Evolutionary conservation across 1,284 basidiomycete species (phyloP).

Genomic region (Jaminaea rosea): DNA sequence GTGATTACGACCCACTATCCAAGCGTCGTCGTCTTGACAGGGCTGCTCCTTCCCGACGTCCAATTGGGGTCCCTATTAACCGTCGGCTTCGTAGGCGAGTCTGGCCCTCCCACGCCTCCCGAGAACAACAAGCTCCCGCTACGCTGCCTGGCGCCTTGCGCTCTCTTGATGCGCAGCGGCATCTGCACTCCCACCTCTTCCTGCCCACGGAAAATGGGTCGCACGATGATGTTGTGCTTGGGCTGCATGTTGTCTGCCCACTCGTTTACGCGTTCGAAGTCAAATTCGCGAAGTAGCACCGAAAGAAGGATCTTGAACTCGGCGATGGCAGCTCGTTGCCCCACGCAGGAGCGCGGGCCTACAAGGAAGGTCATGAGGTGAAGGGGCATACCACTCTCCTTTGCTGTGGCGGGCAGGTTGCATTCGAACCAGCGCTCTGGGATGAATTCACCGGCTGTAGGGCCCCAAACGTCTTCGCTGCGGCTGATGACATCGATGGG

Average conservation of each 20-base stretch:
- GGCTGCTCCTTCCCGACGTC: no score
- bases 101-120: no score
- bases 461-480: conserved; percentile 25
- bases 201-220: conserved; percentile 20
- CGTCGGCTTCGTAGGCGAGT: no score
- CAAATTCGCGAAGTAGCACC: conserved; percentile 21
- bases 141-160: no score
- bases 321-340: conserved; percentile 31
- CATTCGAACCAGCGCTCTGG: conserved; percentile 35
- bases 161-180: conserved; percentile 21
- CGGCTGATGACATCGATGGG: conserved; percentile 28
- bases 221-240: conserved; percentile 23
- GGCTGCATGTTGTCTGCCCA: conserved; percentile 32
- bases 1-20: no score
- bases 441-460: conserved; percentile 21
- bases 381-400: conserved; percentile 16
- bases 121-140: no score
- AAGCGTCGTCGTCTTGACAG: no score
- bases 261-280: conserved; percentile 19
- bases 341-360: conserved; percentile 37
- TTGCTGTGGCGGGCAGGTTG: conserved; percentile 11
- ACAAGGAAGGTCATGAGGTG: conserved; percentile 33
- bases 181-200: conserved; percentile 30
- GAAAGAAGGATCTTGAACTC: conserved; percentile 39
- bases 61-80: no score